Percentiles rank a stretch among this genome's conserved stretches.
These are phyloP conservation scores for Helotiales sp. DNA, from an alignment of 2,329 filamentous ascomycete species.

Conservation along the genomic window DNA sequence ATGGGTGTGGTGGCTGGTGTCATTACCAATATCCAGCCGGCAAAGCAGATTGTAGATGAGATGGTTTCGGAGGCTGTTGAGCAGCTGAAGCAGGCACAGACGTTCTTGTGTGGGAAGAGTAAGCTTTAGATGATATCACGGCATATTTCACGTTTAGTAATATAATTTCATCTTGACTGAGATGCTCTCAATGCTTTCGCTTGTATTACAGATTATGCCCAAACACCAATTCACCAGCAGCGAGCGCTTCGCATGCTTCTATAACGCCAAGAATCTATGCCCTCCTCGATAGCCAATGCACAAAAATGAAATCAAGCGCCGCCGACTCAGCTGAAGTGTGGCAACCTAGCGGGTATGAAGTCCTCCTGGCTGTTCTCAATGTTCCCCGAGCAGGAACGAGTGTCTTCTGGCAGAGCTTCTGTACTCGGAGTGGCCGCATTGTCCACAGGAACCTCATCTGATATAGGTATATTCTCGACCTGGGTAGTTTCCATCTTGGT, in stretches of 20 bases:
- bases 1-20: conserved; percentile 93
- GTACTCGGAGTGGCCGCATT: neutral
- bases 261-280: conserved; percentile 33
- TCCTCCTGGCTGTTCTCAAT: conserved; percentile 39
- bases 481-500: conserved; percentile 27
- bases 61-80: conserved; percentile 82
- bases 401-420: conserved; percentile 21
- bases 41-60: conserved; percentile 81
- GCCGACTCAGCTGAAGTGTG: conserved; percentile 52
- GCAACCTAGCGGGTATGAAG: conserved; percentile 65
- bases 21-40: conserved; percentile 79
- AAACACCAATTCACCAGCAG: conserved; percentile 29
- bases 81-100: conserved; percentile 65
- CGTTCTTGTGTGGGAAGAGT: conserved; percentile 59
- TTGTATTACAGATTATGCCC: conserved; percentile 6
- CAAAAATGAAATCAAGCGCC: neutral
- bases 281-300: conserved; percentile 7
- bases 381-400: no score
- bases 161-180: neutral
- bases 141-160: conserved; percentile 8
- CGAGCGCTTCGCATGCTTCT: conserved; percentile 45
- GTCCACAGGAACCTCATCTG: conserved; percentile 5
- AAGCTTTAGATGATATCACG: conserved; percentile 32
- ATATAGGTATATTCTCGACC: conserved; percentile 18
- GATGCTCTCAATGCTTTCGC: neutral